Conservation (phyloP, 345 rosid genomes). For the Acer campestre region DNA sequence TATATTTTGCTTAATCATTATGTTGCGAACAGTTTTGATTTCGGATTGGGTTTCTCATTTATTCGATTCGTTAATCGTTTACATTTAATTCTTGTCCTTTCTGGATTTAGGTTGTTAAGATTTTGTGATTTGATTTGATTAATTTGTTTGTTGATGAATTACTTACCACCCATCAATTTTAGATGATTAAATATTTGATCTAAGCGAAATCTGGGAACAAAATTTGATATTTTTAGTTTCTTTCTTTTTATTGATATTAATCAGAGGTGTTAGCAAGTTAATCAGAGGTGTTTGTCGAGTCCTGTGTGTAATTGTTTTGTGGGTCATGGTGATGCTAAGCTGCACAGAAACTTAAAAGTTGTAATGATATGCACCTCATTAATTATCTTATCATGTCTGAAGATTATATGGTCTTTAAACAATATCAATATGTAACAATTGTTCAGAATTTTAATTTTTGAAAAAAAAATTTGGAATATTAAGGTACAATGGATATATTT, state of each 20-base stretch:
- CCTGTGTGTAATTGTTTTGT: not conserved
- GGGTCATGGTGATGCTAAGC: not conserved
- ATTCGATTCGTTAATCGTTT: not conserved
- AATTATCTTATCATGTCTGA: not conserved
- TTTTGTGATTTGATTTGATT: not conserved
- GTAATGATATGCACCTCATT: not conserved
- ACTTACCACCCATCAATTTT: not conserved
- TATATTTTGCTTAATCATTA: not conserved
- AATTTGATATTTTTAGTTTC: not conserved
- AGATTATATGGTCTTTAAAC: no score
- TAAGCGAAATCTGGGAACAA: not conserved
- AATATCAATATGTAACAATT: not conserved
- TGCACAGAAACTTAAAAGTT: not conserved
- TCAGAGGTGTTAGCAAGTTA: no score
- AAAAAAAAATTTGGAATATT: no score
- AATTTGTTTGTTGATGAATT: not conserved
- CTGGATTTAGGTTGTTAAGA: not conserved
- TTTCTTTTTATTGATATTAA: no score
- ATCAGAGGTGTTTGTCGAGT: not conserved
- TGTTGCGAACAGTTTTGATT: not conserved
- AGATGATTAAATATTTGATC: not conserved
- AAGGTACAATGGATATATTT: not conserved
- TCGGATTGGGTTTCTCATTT: not conserved
- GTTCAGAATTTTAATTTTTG: no score
- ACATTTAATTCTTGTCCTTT: not conserved